A percentile compares a stretch with the other conserved stretches of the same genome.
phyloP scores from a whole-genome alignment of 2,329 filamentous ascomycete genomes.

The Hypomyces rosellus region DNA sequence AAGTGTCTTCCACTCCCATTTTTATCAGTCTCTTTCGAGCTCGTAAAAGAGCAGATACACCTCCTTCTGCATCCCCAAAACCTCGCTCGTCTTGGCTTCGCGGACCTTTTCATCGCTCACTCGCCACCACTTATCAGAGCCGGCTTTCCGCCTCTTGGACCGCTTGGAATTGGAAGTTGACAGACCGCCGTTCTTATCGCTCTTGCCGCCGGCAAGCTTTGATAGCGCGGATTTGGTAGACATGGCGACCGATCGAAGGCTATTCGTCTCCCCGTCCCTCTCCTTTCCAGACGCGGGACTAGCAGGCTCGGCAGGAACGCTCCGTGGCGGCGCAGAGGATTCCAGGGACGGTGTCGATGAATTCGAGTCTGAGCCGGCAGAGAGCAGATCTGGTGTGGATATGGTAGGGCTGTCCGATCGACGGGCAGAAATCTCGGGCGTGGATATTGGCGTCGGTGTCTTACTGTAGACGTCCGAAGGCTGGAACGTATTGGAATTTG shows the following conservation, averaged over 20 bases:
- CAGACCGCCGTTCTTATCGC: slow-evolving; percentile 18
- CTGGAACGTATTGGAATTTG: slow-evolving; percentile 75
- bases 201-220: slow-evolving; percentile 36
- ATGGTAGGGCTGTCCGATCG: slow-evolving; percentile 35
- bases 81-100: slow-evolving; percentile 86
- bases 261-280: slow-evolving; percentile 44
- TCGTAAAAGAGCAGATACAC: slow-evolving; percentile 97
- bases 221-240: slow-evolving; percentile 51
- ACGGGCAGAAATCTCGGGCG: slow-evolving; percentile 37
- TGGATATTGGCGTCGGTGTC: slow-evolving; percentile 47
- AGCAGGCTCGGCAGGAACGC: slow-evolving; percentile 22
- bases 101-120: slow-evolving; percentile 97
- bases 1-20: not conserved
- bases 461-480: slow-evolving; percentile 67
- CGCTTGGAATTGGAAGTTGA: slow-evolving; percentile 22
- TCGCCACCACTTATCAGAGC: slow-evolving; percentile 81
- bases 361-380: slow-evolving; percentile 28
- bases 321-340: slow-evolving; percentile 25
- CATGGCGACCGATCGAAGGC: slow-evolving; percentile 50
- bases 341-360: slow-evolving; percentile 34
- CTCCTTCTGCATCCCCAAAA: slow-evolving; percentile 88
- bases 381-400: slow-evolving; percentile 43
- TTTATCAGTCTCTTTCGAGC: slow-evolving; percentile 50
- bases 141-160: slow-evolving; percentile 49
- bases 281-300: slow-evolving; percentile 22